Base-by-base conservation (phyloP, 2,329 filamentous ascomycete genomes). In the Talaromyces sp. region DNA sequence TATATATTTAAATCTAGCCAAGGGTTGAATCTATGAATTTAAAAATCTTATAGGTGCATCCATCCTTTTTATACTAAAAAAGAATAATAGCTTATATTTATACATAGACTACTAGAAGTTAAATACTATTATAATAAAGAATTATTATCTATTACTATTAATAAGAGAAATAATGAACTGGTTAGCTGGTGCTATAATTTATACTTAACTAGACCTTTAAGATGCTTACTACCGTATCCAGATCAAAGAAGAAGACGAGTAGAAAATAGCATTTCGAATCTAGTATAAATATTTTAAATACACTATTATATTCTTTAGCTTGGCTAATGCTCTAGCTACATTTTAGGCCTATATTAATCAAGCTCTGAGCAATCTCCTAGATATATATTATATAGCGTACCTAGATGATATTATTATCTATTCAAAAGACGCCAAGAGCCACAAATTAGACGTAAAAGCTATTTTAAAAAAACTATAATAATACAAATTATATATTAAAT, bases 331-430 rank as follows among this genome's bases (percentile, higher is more conserved):
- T 2, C 19, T 2, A 22, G 19, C 19, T 22, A 22, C 2, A 22
- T 22, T 22, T 22, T 2, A 22, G 19, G 19, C 19, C 19, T 22
- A 22, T 22, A 22, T 22, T 22, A 22, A 22, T 22, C 2, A 22
- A 22, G 19, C 19, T 2, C 19, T 22, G 19, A 22, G 19, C 19
- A 22, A 22, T 22, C 19, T 22, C 19, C 19, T 22, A 22, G 19
- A 22, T 2, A 2, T 22, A 22, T 22, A 22, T 22, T 22, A 22
- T 61, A 50, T 61, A 25, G 17, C 33, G 10, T 61, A 61, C 11
- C 41, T 61, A 15, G 25, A 61, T 49, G 17, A 61, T 47, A 61
- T 61, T 47, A 37, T 61, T 35, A 61, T 61, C 22, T 61, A 35
- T 25, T 61, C 19, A 47, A 37, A 50, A 39, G 31, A 43, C 22